phyloP scores from a whole-genome alignment of 2,329 filamentous ascomycete species.

The Alternaria angustiovoidea region DNA sequence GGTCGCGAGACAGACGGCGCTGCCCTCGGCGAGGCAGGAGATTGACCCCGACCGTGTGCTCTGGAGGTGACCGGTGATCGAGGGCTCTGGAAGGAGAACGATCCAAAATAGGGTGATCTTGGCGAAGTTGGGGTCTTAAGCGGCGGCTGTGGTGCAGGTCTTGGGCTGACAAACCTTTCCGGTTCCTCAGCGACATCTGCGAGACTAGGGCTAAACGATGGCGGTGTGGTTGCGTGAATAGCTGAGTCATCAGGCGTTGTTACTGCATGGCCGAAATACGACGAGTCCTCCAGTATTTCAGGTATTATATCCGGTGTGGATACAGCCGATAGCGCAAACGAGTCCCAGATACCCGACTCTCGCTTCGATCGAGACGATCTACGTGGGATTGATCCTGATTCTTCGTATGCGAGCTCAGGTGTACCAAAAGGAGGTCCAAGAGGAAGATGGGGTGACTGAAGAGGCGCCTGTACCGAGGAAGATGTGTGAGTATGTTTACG shows the following conservation, averaged over 20 bases:
- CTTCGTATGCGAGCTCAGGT: slow-evolving; percentile 23
- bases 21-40: slow-evolving; percentile 35
- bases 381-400: background rate
- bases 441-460: slow-evolving; percentile 47
- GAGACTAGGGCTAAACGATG: slow-evolving; percentile 49
- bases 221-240: slow-evolving; percentile 49
- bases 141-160: slow-evolving; percentile 46
- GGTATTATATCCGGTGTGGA: slow-evolving; percentile 28
- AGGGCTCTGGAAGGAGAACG: slow-evolving; percentile 37
- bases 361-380: slow-evolving; percentile 31
- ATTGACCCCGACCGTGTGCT: slow-evolving; percentile 30
- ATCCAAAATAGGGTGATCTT: slow-evolving; percentile 38
- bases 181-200: slow-evolving; percentile 50
- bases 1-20: slow-evolving; percentile 37
- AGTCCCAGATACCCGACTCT: slow-evolving; percentile 47
- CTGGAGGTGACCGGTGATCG: slow-evolving; percentile 30
- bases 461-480: slow-evolving; percentile 52
- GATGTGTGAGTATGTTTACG: slow-evolving; percentile 51
- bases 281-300: slow-evolving; percentile 40
- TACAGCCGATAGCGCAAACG: slow-evolving; percentile 32
- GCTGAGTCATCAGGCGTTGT: slow-evolving; percentile 55
- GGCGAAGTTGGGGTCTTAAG: slow-evolving; percentile 35
- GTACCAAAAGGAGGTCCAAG: slow-evolving; percentile 30
- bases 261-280: slow-evolving; percentile 50
- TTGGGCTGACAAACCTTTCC: slow-evolving; percentile 44